These are phyloP conservation scores for Linum trigynum DNA, from an alignment of 345 rosid species.

Conservation along the genomic window DNA sequence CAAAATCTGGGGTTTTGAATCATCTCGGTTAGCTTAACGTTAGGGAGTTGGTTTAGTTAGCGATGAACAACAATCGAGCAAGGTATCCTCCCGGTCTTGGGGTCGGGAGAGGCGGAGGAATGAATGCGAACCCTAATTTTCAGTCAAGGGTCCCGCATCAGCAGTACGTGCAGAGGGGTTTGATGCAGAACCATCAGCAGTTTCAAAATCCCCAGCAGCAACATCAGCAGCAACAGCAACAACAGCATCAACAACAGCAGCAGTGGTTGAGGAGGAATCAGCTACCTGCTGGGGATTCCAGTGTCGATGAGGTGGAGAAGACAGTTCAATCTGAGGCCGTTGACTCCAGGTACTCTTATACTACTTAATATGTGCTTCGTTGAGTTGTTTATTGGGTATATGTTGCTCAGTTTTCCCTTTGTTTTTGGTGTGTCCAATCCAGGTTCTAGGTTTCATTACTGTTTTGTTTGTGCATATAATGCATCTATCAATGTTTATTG, in stretches of 20 bases:
- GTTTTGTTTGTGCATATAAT: neutral
- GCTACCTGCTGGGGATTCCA: conserved; percentile 27
- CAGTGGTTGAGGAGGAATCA: conserved; percentile 65
- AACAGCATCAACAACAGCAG: conserved; percentile 39
- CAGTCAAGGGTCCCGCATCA: conserved; percentile 37
- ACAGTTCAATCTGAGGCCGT: conserved; percentile 70
- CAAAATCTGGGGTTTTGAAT: conserved; percentile 9
- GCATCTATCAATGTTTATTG: neutral
- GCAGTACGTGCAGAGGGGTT: conserved; percentile 52
- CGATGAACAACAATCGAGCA: conserved; percentile 68
- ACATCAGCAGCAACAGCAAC: conserved; percentile 24
- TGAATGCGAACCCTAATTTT: conserved; percentile 39
- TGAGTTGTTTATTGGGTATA: neutral
- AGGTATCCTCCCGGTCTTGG: conserved; percentile 70
- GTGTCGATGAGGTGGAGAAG: conserved; percentile 62
- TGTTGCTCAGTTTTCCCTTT: neutral
- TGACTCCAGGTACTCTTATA: conserved; percentile 51
- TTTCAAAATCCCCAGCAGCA: conserved; percentile 34
- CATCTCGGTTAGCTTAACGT: conserved; percentile 20
- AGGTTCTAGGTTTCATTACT: neutral
- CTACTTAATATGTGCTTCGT: neutral
- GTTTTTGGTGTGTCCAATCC: neutral
- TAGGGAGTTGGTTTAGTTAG: conserved; percentile 14
- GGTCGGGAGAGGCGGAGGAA: conserved; percentile 53
- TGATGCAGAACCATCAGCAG: conserved; percentile 36